Evolutionary conservation across 2,329 filamentous ascomycete species (phyloP), one percentile per base, ranked within the genome.

Genomic region (Aureobasidium vineae): DNA sequence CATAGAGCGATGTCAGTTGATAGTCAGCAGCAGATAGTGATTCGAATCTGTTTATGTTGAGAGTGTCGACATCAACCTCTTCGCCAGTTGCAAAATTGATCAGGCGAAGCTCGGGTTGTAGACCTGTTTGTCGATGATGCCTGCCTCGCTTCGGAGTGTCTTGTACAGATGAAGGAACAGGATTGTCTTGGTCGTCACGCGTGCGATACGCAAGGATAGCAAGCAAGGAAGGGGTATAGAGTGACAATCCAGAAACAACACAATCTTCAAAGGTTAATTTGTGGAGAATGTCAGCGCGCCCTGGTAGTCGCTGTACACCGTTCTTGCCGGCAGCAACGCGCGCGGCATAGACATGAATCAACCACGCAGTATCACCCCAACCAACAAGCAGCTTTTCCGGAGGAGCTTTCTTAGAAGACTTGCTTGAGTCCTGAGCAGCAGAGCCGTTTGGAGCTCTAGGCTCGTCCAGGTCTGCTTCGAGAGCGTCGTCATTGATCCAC

Each of bases 331-430:
- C 10, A 38, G 87, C 89, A 54, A 85, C 79, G 5, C 86, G 86
- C 16, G 90, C 90, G 5, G 91, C 88, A 74, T 93, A 90, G 21
- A 99, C 89, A 76, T 97, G 90, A 65, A 99, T 89, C 61, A 99
- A 89, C 95, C 95, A 99, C 65, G 97, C 91, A 1, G 91, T 96
- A 67, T 93, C 90, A 68, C 95, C 95, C 95, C 96, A 99, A 11
- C 95, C 95, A 28, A 99, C 90, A 8, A 99, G 81, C 23, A 98
- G 81, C 72, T 94, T 90, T 77, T 98, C 94, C 1, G 78, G 69
- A 65, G 75, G 76, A 60, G 75, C 73, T 67, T 75, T 77, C 47
- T 70, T 70, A 40, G 70, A 66, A 36, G 71, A 68, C 11, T 60
- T 68, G 43, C 65, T 66, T 8, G 54, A 67, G 1, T 66, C 65